A percentile compares a stretch with the other conserved stretches of the same genome.
phyloP scores from a whole-genome alignment of 345 rosid genomes.

The Cardamine occulta region DNA sequence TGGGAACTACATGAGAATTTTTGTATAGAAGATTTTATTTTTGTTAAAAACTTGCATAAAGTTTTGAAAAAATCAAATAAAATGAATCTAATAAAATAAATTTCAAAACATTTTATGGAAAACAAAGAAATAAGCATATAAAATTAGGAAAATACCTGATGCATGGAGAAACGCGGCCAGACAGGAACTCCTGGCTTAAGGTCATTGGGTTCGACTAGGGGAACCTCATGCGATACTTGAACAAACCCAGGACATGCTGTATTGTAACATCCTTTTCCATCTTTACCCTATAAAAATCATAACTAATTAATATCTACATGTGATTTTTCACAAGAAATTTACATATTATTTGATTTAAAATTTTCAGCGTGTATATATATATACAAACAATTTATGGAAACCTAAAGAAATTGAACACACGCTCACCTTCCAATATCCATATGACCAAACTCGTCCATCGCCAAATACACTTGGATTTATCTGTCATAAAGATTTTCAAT shows the following conservation, averaged over 20 bases:
- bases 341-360: not conserved
- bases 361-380: not conserved
- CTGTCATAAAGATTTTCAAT: not conserved
- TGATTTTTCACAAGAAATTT: not conserved
- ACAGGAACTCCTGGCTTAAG: not conserved
- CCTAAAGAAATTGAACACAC: no score
- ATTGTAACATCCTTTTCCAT: conserved; percentile 28
- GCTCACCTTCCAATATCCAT: conserved; percentile 17
- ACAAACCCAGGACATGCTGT: conserved; percentile 22
- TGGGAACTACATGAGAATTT: no score
- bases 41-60: no score
- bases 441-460: not conserved
- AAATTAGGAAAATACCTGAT: conserved; percentile 4
- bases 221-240: conserved; percentile 10
- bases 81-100: no score
- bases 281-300: conserved; percentile 26
- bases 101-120: no score
- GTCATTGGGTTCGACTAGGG: not conserved
- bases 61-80: no score
- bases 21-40: no score
- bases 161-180: not conserved
- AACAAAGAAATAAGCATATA: not conserved
- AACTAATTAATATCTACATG: not conserved
- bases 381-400: no score
- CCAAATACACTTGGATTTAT: not conserved